Evolutionary conservation across 768 basidiomycete genomes (phyloP), one percentile per base, ranked within the genome.

Genomic region (Tricholoma sp.): DNA sequence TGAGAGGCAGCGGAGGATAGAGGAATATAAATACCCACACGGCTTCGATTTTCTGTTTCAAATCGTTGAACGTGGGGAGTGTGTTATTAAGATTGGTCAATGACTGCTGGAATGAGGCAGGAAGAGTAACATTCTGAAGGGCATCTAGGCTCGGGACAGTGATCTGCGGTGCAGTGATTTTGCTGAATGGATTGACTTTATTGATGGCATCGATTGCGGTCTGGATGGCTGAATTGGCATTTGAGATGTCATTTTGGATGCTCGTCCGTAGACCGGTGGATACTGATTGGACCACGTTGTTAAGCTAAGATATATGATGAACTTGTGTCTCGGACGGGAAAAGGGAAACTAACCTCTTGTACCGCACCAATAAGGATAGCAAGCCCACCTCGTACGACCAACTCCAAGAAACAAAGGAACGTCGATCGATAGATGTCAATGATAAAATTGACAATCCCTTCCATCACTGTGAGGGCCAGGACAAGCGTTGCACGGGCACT

Each of bases 351-450:
- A 62, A 94, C 95, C 75, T 89, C 89, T 61, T 92, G 76, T 0
- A 94, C 91, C 5, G 92, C 93, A 50, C 76, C 79, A 51, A 97
- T 91, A 47, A 97, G 74, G 55, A 98, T 74, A 22, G 83, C 79
- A 52, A 99, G 76, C 5, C 82, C 87, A 16, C 94, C 94, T 27
- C 85, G 80, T 9, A 99, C 84, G 21, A 91, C 85, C 45, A 98
- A 79, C 71, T 98, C 94, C 61, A 97, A 74, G 63, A 97, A 94
- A 70, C 96, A 99, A 53, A 99, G 79, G 66, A 96, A 86, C 3
- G 95, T 90, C 3, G 94, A 95, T 39, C 94, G 88, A 68, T 97
- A 98, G 47, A 88, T 83, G 72, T 93, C 89, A 61, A 98, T 82
- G 61, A 97, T 82, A 71, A 98, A 98, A 65, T 91, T 93, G 72